Base-by-base conservation (phyloP, 2,329 filamentous ascomycete genomes). In the Nemania sp. region DNA sequence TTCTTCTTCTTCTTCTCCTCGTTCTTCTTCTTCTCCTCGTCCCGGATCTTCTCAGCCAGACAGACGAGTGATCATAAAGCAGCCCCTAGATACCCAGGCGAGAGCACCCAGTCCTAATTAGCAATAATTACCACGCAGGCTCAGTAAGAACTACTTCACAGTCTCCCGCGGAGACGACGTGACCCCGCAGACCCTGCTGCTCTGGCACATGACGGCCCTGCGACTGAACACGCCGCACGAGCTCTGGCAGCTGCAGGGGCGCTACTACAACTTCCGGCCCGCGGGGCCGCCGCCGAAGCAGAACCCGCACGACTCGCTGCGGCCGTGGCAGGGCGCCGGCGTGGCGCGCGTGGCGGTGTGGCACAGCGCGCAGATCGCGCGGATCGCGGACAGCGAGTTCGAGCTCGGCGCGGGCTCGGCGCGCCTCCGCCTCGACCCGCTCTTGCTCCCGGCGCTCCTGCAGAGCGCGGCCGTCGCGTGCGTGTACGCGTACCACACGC, bases 311-410 rank as follows among this genome's bases (percentile, higher is more conserved):
- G 48, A 57, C 9, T 59, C 68, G 32, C 46, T 69, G 1, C 57
- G 45, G 1, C 37, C 42, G 10, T 69, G 68, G 68, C 46, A 64
- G 7, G n/a, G 10, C 9, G 62, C 67, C 1, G 54, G 56, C 11
- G 53, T 62, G 15, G 62, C 65, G 7, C 66, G 68, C 1, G 9
- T 52, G 1, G 67, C 67, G 11, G 57, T 69, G 2, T 69, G 67
- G 65, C 59, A 63, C 52, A 62, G 65, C 18, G 64, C 68, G 13
- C 67, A 67, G 13, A 64, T 70, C 15, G 63, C 65, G 39, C 65
- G 68, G 7, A 62, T 69, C 10, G 64, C 59, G 4, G 56, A 53
- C 1, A 39, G 15, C 34, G 60, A 63, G 47, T 34, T 57, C 5
- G 35, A 54, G 15, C 45, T 67, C 37, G 62, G 64, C 17, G 21